Conservation (phyloP, 2,329 filamentous ascomycete genomes). For the Venturia pyrina region DNA sequence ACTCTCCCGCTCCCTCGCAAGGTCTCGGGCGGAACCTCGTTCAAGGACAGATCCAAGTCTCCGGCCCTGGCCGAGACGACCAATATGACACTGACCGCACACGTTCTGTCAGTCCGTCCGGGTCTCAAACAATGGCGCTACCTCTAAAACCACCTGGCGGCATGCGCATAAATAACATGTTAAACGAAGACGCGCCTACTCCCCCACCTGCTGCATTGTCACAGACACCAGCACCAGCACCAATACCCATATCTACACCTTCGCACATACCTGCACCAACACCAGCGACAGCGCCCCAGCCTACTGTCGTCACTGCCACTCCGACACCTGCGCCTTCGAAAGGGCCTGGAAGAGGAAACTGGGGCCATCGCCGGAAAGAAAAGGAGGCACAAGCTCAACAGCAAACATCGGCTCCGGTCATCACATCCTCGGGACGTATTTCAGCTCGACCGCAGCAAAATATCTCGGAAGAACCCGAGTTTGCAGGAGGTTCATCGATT, state of each 20-base stretch:
- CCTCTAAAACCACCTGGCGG: constrained; percentile 17
- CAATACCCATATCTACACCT: constrained; percentile 14
- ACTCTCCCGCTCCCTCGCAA: constrained; percentile 21
- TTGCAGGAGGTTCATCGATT: neutral
- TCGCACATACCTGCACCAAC: constrained; percentile 9
- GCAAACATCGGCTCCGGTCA: constrained; percentile 14
- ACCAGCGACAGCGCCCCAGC: neutral
- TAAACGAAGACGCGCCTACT: constrained; percentile 31
- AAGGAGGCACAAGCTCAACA: constrained; percentile 18
- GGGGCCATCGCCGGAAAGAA: constrained; percentile 33
- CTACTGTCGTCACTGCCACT: neutral
- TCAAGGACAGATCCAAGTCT: constrained; percentile 12
- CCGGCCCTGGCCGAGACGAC: constrained; percentile 26
- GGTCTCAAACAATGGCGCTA: neutral
- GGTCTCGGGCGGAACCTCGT: constrained; percentile 17
- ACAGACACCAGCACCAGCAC: constrained; percentile 21
- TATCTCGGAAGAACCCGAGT: neutral
- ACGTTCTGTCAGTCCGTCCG: constrained; percentile 10
- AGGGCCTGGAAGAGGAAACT: constrained; percentile 40
- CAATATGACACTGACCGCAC: constrained; percentile 33
- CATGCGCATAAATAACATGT: constrained; percentile 39
- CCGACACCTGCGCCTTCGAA: constrained; percentile 20
- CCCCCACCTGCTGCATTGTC: constrained; percentile 17
- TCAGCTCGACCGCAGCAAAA: constrained; percentile 16
- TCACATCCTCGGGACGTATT: constrained; percentile 23